Base-by-base conservation (phyloP, 192 early-diverging fungal genomes). In the Coemansia sp. region DNA sequence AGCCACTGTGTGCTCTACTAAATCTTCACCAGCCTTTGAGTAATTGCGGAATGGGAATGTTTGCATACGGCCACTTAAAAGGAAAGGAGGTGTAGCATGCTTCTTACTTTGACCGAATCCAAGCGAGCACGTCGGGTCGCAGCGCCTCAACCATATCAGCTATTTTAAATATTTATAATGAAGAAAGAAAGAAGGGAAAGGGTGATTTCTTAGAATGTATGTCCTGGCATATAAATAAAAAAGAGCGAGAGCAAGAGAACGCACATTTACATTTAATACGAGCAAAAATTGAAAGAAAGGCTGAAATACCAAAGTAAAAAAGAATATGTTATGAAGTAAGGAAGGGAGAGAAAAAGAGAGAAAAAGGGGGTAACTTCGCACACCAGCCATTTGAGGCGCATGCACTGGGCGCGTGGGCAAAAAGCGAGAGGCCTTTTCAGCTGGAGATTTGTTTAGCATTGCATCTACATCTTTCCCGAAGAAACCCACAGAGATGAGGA, bases 31-130 rank as follows among this genome's bases (percentile, higher is more conserved):
- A 32, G 32, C 1, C 32, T 4, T 32, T 32, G 32, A 32, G 32
- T 4, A 32, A 32, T 32, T 32, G 32, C 32, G 32, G 32, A 32
- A 2, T 2, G 32, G 4, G 32, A 32, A 32, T 2, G 32, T 32
- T 32, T 2, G 32, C 32, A 32, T 32, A 4, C 0, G 2, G 2
- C 4, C 32, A 4, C 32, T 32, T 1, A 32, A 32, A 32, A 32
- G 32, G 32, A 32, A 32, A 32, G 32, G 32, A 32, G 32, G 32
- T 32, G 32, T 32, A 0, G 32, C 4, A 6, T n/a, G n/a, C 45
- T 64, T 4, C 65, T 57, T 65, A 54, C 64, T 67, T 45, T 57
- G 64, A 56, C 9, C 64, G 64, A 32, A 66, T 42, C 38, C 54
- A 53, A 7, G 37, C 64, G 12, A 66, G 64, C 15, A 66, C 42